phyloP scores from a whole-genome alignment of 495 filamentous ascomycete genomes.

The Aspergillus wentii region DNA sequence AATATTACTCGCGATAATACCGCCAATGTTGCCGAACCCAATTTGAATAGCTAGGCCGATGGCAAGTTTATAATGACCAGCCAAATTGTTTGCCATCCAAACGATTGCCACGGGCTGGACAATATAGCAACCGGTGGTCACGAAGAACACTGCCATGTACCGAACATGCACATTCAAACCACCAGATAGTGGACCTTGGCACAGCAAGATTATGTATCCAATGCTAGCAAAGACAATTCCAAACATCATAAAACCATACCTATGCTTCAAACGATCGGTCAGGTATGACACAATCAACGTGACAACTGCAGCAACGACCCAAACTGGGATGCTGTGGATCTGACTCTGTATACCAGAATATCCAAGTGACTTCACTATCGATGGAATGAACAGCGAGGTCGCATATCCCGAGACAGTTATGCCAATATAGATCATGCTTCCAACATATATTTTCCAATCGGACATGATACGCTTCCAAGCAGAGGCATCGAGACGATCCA shows the following conservation, averaged over 20 bases:
- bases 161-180: conserved; percentile 16
- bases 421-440: conserved; percentile 36
- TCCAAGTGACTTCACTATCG: conserved; percentile 37
- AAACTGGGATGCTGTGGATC: conserved; percentile 38
- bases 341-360: conserved; percentile 31
- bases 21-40: conserved; percentile 38
- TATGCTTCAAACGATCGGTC: conserved; percentile 34
- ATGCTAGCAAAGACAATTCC: conserved; percentile 30
- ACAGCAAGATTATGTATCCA: conserved; percentile 37
- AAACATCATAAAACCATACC: conserved; percentile 37
- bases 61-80: conserved; percentile 48
- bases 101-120: conserved; percentile 30
- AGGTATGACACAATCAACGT: conserved; percentile 30
- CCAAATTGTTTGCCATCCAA: conserved; percentile 44
- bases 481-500: conserved; percentile 36
- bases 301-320: conserved; percentile 32
- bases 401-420: conserved; percentile 38
- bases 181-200: conserved; percentile 13
- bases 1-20: conserved; percentile 43
- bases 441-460: conserved; percentile 51
- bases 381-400: conserved; percentile 41
- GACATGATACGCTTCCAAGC: conserved; percentile 34
- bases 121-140: conserved; percentile 32
- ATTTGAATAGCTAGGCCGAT: conserved; percentile 40
- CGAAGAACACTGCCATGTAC: conserved; percentile 41